Evolutionary conservation across 2,329 filamentous ascomycete species (phyloP), one percentile per base, ranked within the genome.

Genomic region (Nakataea oryzae): DNA sequence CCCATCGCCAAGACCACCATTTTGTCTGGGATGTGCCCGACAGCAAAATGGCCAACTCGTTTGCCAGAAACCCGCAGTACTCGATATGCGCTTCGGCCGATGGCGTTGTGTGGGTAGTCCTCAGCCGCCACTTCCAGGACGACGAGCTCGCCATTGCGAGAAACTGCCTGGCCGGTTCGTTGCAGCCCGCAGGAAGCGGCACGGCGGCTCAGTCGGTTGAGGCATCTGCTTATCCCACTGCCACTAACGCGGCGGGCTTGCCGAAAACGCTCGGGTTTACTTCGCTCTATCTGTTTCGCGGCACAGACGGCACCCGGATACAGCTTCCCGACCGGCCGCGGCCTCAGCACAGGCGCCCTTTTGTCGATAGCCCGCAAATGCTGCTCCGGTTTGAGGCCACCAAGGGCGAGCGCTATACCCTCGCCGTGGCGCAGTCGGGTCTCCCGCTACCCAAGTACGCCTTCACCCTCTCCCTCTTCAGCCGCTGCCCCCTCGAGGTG

Each of bases 331-430:
- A 93, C 61, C 67, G 64, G 1, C 67, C 67, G 4, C 65, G 69
- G 62, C 85, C 85, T 8, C 73, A 90, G 0, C 86, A 90, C 68
- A 86, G 88, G 47, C 89, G 89, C 0, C 90, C 91, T n/a, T 96
- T 91, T 65, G 91, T 97, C 41, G 93, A 97, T 74, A 96, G 93
- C 2, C 92, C 92, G 1, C 96, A 97, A 72, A 96, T 90, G 0
- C 83, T 99, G 9, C 85, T 96, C 57, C 87, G 89, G 63, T 81
- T 96, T 64, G 83, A 90, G 30, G 80, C 77, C 3, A 73, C 73
- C 27, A 72, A 74, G 6, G 73, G 72, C 56, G 72, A 71, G 8
- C 67, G 73, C 1, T 82, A 83, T 66, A 84, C 81, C 1, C 77
- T 90, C 11, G 87, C 90, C 68, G 62, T 73, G 67, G 34, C 75